Base-by-base conservation (phyloP, 164 flowering plant species). In the Chimonanthus praecox region DNA sequence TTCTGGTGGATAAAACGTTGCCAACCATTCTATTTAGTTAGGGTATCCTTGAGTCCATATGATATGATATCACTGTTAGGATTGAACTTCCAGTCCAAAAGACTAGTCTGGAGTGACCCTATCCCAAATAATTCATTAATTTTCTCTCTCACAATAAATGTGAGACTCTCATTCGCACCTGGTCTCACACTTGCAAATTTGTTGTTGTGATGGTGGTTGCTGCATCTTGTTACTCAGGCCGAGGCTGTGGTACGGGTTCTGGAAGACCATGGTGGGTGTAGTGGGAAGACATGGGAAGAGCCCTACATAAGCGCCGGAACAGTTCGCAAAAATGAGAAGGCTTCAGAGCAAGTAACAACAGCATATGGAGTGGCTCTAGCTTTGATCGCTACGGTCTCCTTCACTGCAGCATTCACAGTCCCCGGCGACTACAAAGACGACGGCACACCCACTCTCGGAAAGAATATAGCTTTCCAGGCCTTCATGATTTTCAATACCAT, bases 401-500 rank as follows among this genome's bases (percentile, higher is more conserved):
- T 44, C 16, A 6, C 68, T 44, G 68, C 48, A 3, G 46, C 46
- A 2, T 65, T 65, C 68, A 65, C 68, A 64, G 43, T 64, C 16
- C 67, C 67, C 1, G 67, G 67, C 8, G 67, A 47, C 15, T 64
- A 21, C 45, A 64, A 33, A 43, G 43, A 64, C 4, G 67, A 64
- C 9, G 67, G 67, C 4, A 43, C 48, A 9, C 45, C 67, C 5
- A 43, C 9, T 13, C 47, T 64, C 4, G 67, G 11, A 43, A 64
- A 4, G 15, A 3, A 9, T 1, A 7, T 10, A 33, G 47, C 68
- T 7, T 65, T 65, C 13, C 33, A 65, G 13, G 68, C 46, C 44
- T 65, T 44, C 68, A 33, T 65, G 68, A 9, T 65, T 13, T 65
- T 47, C 7, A 65, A 65, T 15, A 65, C 68, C 44, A 65, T 65